Evolutionary conservation across 129 eudicot species (phyloP).

Genomic region (Calendula officinalis): DNA sequence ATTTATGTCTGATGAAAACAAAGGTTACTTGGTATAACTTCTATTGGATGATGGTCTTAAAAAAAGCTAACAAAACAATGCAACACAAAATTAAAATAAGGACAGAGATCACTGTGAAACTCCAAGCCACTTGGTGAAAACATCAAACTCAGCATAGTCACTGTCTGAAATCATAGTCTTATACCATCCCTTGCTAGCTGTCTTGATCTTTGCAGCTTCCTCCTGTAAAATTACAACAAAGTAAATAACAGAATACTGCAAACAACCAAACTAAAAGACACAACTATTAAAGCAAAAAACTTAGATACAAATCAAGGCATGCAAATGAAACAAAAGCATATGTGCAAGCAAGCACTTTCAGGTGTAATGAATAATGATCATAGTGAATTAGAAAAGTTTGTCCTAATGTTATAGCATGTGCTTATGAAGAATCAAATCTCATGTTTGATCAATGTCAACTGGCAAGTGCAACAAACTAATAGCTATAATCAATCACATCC

Average conservation of each 20-base stretch:
- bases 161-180: conserved; percentile 73
- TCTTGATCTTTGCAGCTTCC: conserved; percentile 53
- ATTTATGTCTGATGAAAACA: not conserved
- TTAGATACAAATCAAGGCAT: not conserved
- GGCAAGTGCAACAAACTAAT: too few relatives aligned
- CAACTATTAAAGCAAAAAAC: not conserved
- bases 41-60: not conserved
- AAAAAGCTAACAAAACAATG: conserved; percentile 20
- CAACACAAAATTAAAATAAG: conserved; percentile 1
- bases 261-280: too few relatives aligned
- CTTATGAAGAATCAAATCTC: too few relatives aligned
- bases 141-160: conserved; percentile 70
- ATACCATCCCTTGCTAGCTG: conserved; percentile 57
- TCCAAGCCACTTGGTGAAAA: conserved; percentile 25
- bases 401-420: too few relatives aligned
- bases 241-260: not conserved
- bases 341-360: not conserved
- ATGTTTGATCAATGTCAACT: too few relatives aligned
- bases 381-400: too few relatives aligned
- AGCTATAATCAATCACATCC: not conserved
- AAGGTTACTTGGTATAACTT: not conserved
- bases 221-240: conserved; percentile 35
- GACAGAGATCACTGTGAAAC: conserved; percentile 48
- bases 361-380: not conserved
- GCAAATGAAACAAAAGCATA: not conserved